Percentiles rank a stretch among this genome's conserved stretches.
Conservation (phyloP, 371 early-diverging fungal genomes). For the Mortierella sp. region DNA sequence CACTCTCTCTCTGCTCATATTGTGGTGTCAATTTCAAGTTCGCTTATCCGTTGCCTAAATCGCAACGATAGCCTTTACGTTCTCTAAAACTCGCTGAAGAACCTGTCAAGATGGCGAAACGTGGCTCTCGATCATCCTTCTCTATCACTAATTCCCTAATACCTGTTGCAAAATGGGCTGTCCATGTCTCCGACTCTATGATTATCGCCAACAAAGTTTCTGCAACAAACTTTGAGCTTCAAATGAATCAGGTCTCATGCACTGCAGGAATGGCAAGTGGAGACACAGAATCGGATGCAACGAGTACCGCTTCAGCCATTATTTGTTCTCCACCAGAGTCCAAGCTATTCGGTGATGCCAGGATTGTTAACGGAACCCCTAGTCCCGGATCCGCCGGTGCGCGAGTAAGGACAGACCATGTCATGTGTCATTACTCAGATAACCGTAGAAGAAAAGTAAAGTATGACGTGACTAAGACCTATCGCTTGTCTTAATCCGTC, state of each 20-base stretch:
- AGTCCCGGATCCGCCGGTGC: constrained; percentile 35
- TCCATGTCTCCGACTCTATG: constrained; percentile 7
- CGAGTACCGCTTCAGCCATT: not conserved
- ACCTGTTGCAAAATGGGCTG: not conserved
- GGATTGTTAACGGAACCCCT: constrained; percentile 37
- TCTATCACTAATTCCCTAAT: not conserved
- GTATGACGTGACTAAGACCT: too few species aligned
- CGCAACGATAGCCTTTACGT: too few species aligned
- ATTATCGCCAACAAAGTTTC: constrained; percentile 13
- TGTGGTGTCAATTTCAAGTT: too few species aligned
- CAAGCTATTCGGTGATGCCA: constrained; percentile 36
- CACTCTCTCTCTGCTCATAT: not conserved
- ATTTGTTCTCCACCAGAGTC: constrained; percentile 43
- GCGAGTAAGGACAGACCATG: constrained; percentile 19
- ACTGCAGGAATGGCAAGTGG: constrained; percentile 1
- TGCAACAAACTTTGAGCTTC: constrained; percentile 32
- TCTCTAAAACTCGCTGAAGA: too few species aligned
- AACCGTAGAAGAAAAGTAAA: too few species aligned
- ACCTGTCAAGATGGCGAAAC: not conserved
- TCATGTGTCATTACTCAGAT: not conserved
- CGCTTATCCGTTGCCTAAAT: too few species aligned
- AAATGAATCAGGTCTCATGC: constrained; percentile 41
- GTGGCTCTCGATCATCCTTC: not conserved
- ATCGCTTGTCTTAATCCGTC: not conserved
- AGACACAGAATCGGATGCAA: not conserved